These are phyloP conservation scores for Pouteria glomerata DNA, from an alignment of 148 eudicot species.

Conservation along the genomic window DNA sequence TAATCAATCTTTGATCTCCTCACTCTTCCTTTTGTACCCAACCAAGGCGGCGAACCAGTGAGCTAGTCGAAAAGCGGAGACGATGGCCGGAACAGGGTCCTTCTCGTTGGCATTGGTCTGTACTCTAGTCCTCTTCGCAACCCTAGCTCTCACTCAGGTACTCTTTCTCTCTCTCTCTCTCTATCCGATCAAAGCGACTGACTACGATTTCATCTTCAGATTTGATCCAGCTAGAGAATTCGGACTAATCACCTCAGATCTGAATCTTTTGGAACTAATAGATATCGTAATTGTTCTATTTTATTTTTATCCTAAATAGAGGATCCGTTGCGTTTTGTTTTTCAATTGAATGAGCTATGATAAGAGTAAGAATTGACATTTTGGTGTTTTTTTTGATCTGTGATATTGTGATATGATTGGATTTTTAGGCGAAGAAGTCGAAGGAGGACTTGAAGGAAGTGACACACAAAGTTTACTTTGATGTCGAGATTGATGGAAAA, in stretches of 20 bases:
- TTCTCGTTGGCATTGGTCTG: conserved; percentile 27
- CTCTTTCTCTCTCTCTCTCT: background rate
- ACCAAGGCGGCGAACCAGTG: conserved; percentile 13
- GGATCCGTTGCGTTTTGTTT: background rate
- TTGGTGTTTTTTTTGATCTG: background rate
- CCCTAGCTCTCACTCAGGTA: conserved; percentile 58
- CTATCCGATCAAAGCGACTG: background rate
- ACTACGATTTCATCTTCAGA: background rate
- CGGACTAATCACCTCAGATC: background rate
- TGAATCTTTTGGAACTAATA: background rate
- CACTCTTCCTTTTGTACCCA: background rate
- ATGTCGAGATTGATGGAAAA: conserved; percentile 84
- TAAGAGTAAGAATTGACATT: background rate
- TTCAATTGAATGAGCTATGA: background rate
- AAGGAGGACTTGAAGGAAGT: conserved; percentile 67
- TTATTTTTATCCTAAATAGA: too few species aligned
- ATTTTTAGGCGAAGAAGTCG: conserved; percentile 72
- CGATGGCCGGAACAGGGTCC: conserved; percentile 39
- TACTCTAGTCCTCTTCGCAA: conserved; percentile 35
- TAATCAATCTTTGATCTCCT: background rate
- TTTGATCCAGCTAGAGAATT: background rate
- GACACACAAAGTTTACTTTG: conserved; percentile 88
- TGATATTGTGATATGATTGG: background rate
- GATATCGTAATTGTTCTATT: too few species aligned
- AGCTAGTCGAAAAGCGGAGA: background rate